These are phyloP conservation scores for Rutstroemia sydowiana DNA, from an alignment of 2,329 filamentous ascomycete species.

Conservation along the genomic window DNA sequence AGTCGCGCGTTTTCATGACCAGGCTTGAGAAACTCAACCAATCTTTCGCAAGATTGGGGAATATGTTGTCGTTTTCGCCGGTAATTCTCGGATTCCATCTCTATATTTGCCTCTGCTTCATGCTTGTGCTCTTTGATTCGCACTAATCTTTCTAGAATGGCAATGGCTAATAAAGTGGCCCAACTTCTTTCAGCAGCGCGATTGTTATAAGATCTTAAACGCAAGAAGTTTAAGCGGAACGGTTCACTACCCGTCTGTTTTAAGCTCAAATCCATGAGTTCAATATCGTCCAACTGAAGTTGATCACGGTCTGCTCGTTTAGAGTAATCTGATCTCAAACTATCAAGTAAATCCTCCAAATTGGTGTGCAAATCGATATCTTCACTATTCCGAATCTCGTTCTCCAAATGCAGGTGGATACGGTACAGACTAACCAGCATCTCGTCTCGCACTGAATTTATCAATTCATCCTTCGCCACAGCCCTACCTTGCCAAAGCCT, in stretches of 20 bases:
- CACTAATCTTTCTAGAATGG: conserved; percentile 42
- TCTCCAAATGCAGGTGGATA: conserved; percentile 56
- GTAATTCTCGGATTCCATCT: conserved; percentile 15
- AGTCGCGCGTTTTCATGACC: conserved; percentile 19
- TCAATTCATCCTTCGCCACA: conserved; percentile 47
- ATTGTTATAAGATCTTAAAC: conserved; percentile 44
- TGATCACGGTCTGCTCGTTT: conserved; percentile 62
- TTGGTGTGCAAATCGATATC: conserved; percentile 30
- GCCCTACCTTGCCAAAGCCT: conserved; percentile 72
- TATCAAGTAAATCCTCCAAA: conserved; percentile 60
- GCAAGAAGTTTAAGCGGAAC: conserved; percentile 44
- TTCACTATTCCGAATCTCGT: conserved; percentile 40
- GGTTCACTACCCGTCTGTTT: conserved; percentile 17
- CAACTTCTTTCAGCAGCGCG: conserved; percentile 50
- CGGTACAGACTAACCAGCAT: conserved; percentile 66
- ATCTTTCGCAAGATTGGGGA: conserved; percentile 17
- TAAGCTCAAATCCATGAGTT: conserved; percentile 33
- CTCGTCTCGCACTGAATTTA: conserved; percentile 62
- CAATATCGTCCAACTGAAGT: conserved; percentile 72
- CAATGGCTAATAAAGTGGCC: conserved; percentile 52
- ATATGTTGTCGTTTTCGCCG: conserved; percentile 29
- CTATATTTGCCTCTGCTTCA: conserved; percentile 1
- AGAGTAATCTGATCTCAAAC: conserved; percentile 72
- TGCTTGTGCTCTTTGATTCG: conserved; percentile 15
- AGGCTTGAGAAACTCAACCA: conserved; percentile 23